These are phyloP conservation scores for Fonsecaea erecta DNA, from an alignment of 2,329 filamentous ascomycete species.

Conservation along the genomic window DNA sequence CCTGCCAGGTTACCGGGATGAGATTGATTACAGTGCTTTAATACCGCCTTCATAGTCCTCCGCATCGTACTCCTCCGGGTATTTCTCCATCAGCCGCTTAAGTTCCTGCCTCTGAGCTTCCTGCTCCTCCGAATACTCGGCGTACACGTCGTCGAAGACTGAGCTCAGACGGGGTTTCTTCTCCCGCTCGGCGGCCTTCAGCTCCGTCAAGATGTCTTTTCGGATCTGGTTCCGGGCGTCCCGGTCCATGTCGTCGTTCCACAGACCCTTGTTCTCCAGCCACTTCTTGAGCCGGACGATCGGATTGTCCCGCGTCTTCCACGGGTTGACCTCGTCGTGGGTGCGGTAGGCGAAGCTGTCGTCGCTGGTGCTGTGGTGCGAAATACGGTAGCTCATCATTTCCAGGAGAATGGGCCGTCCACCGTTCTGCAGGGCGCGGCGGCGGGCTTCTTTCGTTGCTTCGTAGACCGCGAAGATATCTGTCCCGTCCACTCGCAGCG, in stretches of 20 bases:
- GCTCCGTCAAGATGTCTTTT: constrained; percentile 79
- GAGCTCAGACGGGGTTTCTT: constrained; percentile 59
- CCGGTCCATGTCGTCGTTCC: constrained; percentile 83
- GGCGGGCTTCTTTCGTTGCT: constrained; percentile 75
- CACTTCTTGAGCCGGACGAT: constrained; percentile 84
- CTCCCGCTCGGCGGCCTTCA: constrained; percentile 68
- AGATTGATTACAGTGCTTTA: constrained; percentile 58
- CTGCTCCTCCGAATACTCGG: constrained; percentile 79
- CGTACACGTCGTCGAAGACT: constrained; percentile 85
- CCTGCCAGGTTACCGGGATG: too few species aligned
- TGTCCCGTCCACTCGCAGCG: constrained; percentile 87
- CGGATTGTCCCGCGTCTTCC: constrained; percentile 87
- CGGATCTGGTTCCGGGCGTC: constrained; percentile 67
- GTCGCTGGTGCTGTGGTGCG: constrained; percentile 94
- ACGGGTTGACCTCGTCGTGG: constrained; percentile 88
- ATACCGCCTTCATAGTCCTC: constrained; percentile 74
- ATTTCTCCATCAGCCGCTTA: constrained; percentile 73
- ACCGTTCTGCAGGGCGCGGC: constrained; percentile 77
- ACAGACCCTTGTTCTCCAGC: constrained; percentile 79
- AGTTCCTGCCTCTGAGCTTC: constrained; percentile 76
- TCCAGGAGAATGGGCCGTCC: constrained; percentile 85
- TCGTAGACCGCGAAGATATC: constrained; percentile 88
- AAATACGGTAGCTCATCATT: constrained; percentile 95
- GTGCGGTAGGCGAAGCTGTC: constrained; percentile 96
- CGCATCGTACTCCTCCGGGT: constrained; percentile 91